These are phyloP conservation scores for Nakazawaea peltata DNA, from an alignment of 805 yeast genomes.

Conservation along the genomic window DNA sequence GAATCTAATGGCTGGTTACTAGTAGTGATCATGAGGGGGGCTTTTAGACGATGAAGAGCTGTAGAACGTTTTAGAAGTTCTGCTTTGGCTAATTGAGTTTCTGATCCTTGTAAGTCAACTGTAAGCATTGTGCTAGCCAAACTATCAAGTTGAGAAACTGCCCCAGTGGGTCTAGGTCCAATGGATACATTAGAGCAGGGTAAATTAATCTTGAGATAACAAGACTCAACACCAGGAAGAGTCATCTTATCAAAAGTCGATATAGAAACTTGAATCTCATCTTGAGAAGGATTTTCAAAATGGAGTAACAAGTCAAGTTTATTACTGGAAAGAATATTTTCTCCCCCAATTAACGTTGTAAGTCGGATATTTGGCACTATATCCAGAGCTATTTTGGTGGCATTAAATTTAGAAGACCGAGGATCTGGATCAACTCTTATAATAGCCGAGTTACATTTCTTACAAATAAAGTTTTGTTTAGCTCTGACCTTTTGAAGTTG, in stretches of 20 bases:
- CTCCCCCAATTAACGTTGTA: constrained; percentile 1
- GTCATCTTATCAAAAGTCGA: not conserved
- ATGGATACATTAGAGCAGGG: too few species aligned
- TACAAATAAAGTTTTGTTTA: constrained; percentile 14
- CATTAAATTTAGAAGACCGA: constrained; percentile 13
- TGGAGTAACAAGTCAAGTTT: not conserved
- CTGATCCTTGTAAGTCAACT: too few species aligned
- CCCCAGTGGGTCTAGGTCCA: too few species aligned
- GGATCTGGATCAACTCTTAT: constrained; percentile 15
- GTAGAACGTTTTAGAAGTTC: constrained; percentile 20
- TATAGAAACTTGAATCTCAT: not conserved
- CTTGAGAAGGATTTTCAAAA: not conserved
- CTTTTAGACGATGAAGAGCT: constrained; percentile 1
- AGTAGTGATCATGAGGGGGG: constrained; percentile 1
- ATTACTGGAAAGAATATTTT: not conserved
- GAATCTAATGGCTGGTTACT: constrained; percentile 12
- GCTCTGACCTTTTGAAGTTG: constrained; percentile 13
- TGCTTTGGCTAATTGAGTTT: constrained; percentile 20
- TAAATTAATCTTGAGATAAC: too few species aligned
- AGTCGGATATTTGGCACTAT: constrained; percentile 17
- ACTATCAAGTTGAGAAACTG: too few species aligned
- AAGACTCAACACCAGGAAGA: too few species aligned
- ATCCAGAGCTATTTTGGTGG: constrained; percentile 13
- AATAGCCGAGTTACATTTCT: constrained; percentile 14
- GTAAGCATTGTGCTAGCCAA: too few species aligned